Base-by-base conservation (phyloP, 2,329 filamentous ascomycete species). In the Ophiostoma pallidulum region DNA sequence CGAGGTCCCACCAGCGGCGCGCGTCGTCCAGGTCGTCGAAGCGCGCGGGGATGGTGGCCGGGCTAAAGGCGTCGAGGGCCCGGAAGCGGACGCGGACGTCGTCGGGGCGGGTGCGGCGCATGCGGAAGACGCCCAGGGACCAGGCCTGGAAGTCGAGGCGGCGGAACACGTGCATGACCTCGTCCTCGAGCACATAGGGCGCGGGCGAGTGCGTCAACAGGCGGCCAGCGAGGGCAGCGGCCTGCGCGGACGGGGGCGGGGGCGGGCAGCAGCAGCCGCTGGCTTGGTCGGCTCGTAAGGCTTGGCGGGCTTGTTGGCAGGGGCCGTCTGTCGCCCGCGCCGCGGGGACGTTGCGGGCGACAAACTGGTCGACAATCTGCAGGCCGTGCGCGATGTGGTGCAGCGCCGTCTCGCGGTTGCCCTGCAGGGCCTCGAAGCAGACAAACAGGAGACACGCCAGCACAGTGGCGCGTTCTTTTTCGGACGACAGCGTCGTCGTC, bases 381-480 rank as follows among this genome's bases (percentile, higher is more conserved):
- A 65, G 60, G 1, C 66, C 66, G 45, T 61, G 63, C 40, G 56
- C 58, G 40, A 67, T 57, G 51, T 69, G 66, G 8, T 58, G 53
- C 13, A 65, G 56, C 0, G 65, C 65, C 1, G 60, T 60, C 18
- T 56, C 54, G 9, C 55, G 53, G 49, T 67, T 66, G 19, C 61
- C 63, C 49, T 68, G 64, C 33, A 66, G 47, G 2, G 59, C 57
- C 46, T 67, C 64, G 44, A 67, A 66, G 44, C 64, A 58, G 46
- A 62, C 58, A 52, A 67, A 66, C 36, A 67, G 59, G 41, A 67
- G 57, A 45, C 60, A 66, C 47, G 63, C 62, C 3, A 66, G 43
- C 9, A 66, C 58, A 2, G 63, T 62, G 3, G 60, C 58, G 9
- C 66, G 48, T 4, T 62, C 40, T 4, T 16, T 31, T 4, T 51